These are phyloP conservation scores for Trametes cubensis DNA, from an alignment of 768 basidiomycete genomes.

Conservation along the genomic window DNA sequence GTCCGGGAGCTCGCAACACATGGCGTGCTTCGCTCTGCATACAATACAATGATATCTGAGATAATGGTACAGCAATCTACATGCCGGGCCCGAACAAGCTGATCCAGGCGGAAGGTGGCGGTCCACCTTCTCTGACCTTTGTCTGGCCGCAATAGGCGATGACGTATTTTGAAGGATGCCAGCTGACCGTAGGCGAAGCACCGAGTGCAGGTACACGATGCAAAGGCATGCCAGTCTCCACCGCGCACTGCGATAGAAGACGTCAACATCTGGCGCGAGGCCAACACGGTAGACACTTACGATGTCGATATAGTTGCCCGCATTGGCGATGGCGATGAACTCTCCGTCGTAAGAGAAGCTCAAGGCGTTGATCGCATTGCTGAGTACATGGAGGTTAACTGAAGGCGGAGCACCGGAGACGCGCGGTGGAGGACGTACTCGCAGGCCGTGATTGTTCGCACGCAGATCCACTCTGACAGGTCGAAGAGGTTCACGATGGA, in stretches of 20 bases:
- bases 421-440: slow-evolving; percentile 55
- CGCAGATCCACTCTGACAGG: slow-evolving; percentile 77
- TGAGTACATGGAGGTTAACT: slow-evolving; percentile 29
- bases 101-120: slow-evolving; percentile 66
- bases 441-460: slow-evolving; percentile 75
- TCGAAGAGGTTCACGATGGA: slow-evolving; percentile 86
- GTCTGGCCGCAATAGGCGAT: slow-evolving; percentile 83
- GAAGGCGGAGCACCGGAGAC: no score
- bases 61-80: slow-evolving; percentile 9
- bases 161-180: slow-evolving; percentile 84
- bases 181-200: slow-evolving; percentile 73
- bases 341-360: slow-evolving; percentile 87
- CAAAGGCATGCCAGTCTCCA: slow-evolving; percentile 72
- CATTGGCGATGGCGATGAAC: slow-evolving; percentile 75
- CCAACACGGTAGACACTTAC: slow-evolving; percentile 42
- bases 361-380: slow-evolving; percentile 69
- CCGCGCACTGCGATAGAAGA: slow-evolving; percentile 59
- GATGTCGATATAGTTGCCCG: slow-evolving; percentile 76
- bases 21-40: not conserved
- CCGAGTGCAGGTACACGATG: slow-evolving; percentile 77
- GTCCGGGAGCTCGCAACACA: no score
- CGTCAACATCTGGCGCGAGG: slow-evolving; percentile 1
- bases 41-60: not conserved
- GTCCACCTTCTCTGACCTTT: slow-evolving; percentile 62
- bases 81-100: slow-evolving; percentile 64